Percentiles rank a stretch among this genome's conserved stretches.
phyloP scores from a whole-genome alignment of 768 basidiomycete genomes.

The Pulveroboletus sp. region DNA sequence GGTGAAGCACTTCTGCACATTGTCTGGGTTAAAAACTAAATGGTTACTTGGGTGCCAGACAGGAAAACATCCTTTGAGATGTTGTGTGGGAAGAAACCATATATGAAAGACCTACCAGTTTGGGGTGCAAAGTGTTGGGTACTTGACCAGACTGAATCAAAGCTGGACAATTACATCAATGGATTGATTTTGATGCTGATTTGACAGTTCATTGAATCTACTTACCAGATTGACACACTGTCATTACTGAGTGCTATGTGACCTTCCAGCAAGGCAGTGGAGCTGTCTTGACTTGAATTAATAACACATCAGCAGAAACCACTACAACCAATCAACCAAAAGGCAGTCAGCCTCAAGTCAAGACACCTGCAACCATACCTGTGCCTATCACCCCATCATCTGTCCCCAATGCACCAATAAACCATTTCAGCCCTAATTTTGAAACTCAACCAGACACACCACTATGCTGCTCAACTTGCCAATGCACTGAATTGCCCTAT shows the following conservation, averaged over 20 bases:
- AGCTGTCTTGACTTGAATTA: not conserved
- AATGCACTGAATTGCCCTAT: too few species aligned
- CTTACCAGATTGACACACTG: constrained; percentile 18
- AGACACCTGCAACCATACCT: too few species aligned
- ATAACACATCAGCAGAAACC: too few species aligned
- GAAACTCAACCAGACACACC: too few species aligned
- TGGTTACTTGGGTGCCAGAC: not conserved
- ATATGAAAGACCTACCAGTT: too few species aligned
- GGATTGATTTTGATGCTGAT: constrained; percentile 35
- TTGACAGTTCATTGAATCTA: constrained; percentile 34
- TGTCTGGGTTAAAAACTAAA: constrained; percentile 18
- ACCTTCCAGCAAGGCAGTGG: not conserved
- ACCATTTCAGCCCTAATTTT: too few species aligned
- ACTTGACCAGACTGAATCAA: constrained; percentile 15
- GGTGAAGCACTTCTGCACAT: constrained; percentile 17
- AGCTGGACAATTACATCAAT: constrained; percentile 28
- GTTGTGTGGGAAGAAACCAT: constrained; percentile 5
- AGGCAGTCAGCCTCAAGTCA: too few species aligned
- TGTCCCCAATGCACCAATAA: too few species aligned
- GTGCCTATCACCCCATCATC: too few species aligned
- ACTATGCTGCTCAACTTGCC: too few species aligned
- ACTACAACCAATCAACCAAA: too few species aligned
- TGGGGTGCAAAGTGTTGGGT: constrained; percentile 17
- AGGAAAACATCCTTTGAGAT: constrained; percentile 10
- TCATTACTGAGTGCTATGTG: not conserved